phyloP scores from a whole-genome alignment of 2,329 filamentous ascomycete genomes.

The Pseudocercospora musae region DNA sequence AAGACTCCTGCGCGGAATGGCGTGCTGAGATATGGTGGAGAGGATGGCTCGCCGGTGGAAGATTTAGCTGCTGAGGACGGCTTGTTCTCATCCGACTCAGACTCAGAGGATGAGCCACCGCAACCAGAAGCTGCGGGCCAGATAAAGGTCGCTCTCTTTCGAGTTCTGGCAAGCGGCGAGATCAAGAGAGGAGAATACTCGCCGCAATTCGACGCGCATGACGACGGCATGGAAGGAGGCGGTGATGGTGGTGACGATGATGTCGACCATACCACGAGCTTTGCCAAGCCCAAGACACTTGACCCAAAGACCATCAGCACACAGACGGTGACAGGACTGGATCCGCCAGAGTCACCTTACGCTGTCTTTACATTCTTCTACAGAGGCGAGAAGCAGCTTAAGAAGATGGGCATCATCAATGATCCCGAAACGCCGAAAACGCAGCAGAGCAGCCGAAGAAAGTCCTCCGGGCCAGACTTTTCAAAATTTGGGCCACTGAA shows the following conservation, averaged over 20 bases:
- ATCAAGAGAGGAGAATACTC: constrained; percentile 98
- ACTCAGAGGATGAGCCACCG: constrained; percentile 76
- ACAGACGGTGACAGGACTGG: constrained; percentile 97
- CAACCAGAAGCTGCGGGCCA: constrained; percentile 89
- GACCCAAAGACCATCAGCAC: constrained; percentile 98
- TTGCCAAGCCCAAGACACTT: constrained; percentile 91
- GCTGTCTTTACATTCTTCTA: constrained; percentile 98
- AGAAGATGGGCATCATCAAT: constrained; percentile 89
- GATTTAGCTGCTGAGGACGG: constrained; percentile 65
- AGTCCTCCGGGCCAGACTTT: constrained; percentile 81
- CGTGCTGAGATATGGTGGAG: constrained; percentile 76
- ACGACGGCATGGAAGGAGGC: constrained; percentile 67
- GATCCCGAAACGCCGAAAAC: constrained; percentile 59
- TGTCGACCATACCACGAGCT: constrained; percentile 94
- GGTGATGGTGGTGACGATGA: constrained; percentile 67
- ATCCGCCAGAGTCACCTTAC: constrained; percentile 93
- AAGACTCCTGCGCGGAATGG: constrained; percentile 43
- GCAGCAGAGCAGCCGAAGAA: constrained; percentile 63
- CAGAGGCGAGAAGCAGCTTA: constrained; percentile 87
- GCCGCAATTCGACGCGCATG: constrained; percentile 93
- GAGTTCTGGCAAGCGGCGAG: constrained; percentile 90
- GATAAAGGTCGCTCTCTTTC: constrained; percentile 96
- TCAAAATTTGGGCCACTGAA: constrained; percentile 80
- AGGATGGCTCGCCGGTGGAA: constrained; percentile 72
- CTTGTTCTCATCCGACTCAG: constrained; percentile 62